Percentiles rank a stretch among this genome's conserved stretches.
Conservation (phyloP, 306 rosid genomes). For the Prunus mume region DNA sequence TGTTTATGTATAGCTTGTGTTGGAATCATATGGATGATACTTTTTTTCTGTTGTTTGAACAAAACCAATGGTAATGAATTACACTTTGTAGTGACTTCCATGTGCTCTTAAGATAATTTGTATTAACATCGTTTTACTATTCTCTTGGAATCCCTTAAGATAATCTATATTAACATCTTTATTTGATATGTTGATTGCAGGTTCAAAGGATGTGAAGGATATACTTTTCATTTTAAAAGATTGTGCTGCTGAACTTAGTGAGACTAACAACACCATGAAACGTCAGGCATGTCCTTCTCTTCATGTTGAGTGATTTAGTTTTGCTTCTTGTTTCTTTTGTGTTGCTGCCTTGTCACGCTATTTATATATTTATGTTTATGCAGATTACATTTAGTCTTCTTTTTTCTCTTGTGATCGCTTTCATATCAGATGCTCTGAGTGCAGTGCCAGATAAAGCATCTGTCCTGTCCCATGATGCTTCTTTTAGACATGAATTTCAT, state of each 20-base stretch:
- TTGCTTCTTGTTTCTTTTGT: not conserved
- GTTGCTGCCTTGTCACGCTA: slow-evolving; percentile 8
- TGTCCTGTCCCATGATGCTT: slow-evolving; percentile 59
- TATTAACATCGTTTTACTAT: no score
- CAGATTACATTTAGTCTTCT: slow-evolving; percentile 91
- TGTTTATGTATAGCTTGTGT: not conserved
- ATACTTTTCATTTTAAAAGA: slow-evolving; percentile 69
- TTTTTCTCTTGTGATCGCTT: slow-evolving; percentile 75
- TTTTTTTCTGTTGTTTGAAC: not conserved
- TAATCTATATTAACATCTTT: not conserved
- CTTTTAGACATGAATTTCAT: slow-evolving; percentile 82
- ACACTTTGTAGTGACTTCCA: not conserved
- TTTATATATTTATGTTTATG: slow-evolving; percentile 27
- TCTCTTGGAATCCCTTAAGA: not conserved
- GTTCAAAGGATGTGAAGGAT: slow-evolving; percentile 77
- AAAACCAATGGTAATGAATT: not conserved
- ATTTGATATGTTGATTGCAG: slow-evolving; percentile 41
- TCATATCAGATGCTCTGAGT: slow-evolving; percentile 85
- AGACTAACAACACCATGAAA: slow-evolving; percentile 46
- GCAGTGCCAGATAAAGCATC: slow-evolving; percentile 86
- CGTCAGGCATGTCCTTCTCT: slow-evolving; percentile 54
- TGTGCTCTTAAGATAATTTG: not conserved
- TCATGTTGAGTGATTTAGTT: slow-evolving; percentile 13
- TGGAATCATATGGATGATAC: not conserved
- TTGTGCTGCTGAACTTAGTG: slow-evolving; percentile 59